Percentiles rank a stretch among this genome's conserved stretches.
Evolutionary conservation across 257 asterid genomes (phyloP).

Genomic region (Solanum pimpinellifolium): DNA sequence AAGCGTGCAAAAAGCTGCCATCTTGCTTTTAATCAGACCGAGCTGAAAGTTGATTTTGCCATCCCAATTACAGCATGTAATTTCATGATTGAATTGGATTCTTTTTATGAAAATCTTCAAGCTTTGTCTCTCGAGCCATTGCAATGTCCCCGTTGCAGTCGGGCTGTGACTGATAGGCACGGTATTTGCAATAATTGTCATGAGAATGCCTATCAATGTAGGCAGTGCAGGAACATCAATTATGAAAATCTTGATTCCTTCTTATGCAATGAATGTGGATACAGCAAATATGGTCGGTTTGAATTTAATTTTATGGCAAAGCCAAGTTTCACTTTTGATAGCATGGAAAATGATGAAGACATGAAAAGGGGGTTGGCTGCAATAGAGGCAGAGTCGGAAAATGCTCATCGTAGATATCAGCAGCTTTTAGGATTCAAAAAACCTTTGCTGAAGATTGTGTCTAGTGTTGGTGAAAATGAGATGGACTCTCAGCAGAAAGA

Average conservation of each 20-base stretch:
- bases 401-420: slow-evolving; percentile 95
- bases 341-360: slow-evolving; percentile 98
- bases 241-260: slow-evolving; percentile 97
- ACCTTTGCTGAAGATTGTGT: slow-evolving; percentile 90
- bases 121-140: slow-evolving; percentile 97
- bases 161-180: slow-evolving; percentile 94
- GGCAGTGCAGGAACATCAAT: slow-evolving; percentile 98
- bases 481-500: slow-evolving; percentile 99
- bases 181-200: slow-evolving; percentile 95
- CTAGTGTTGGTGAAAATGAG: slow-evolving; percentile 97
- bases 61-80: slow-evolving; percentile 96
- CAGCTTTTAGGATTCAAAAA: slow-evolving; percentile 98
- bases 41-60: slow-evolving; percentile 90
- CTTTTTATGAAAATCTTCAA: slow-evolving; percentile 96
- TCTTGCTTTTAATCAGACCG: slow-evolving; percentile 90
- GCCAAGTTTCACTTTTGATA: slow-evolving; percentile 94
- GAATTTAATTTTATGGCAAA: slow-evolving; percentile 98
- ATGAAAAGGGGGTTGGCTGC: slow-evolving; percentile 96
- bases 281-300: slow-evolving; percentile 97
- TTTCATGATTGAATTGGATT: slow-evolving; percentile 97
- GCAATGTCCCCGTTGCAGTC: slow-evolving; percentile 98
- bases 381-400: slow-evolving; percentile 94
- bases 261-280: slow-evolving; percentile 97
- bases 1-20: slow-evolving; percentile 96
- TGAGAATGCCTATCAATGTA: slow-evolving; percentile 98